Evolutionary conservation across 1,139 yeast species (phyloP).

Genomic region (Debaryomycetaceae sp.): DNA sequence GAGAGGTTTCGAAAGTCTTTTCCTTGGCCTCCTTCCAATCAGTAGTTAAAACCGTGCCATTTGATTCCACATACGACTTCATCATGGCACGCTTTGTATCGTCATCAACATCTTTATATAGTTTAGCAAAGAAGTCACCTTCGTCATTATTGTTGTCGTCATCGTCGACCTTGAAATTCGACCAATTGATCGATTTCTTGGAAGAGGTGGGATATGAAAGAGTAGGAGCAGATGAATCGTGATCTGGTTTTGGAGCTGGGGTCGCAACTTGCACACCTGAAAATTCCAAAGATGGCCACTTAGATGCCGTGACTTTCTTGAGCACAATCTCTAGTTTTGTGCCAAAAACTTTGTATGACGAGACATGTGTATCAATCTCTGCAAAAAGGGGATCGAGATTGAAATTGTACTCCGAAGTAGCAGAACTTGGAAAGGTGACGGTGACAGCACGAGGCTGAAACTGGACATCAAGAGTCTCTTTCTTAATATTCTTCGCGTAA

Average conservation of each 20-base stretch:
- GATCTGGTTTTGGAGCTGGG: slow-evolving; percentile 6
- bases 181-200: slow-evolving; percentile 66
- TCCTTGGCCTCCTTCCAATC: slow-evolving; percentile 88
- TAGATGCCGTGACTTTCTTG: slow-evolving; percentile 27
- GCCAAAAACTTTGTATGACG: slow-evolving; percentile 53
- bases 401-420: slow-evolving; percentile 47
- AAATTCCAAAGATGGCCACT: slow-evolving; percentile 47
- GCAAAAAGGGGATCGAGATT: slow-evolving; percentile 49
- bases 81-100: slow-evolving; percentile 93
- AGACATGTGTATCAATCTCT: slow-evolving; percentile 44
- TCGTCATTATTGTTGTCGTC: slow-evolving; percentile 46
- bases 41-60: slow-evolving; percentile 91
- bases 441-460: slow-evolving; percentile 30
- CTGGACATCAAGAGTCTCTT: slow-evolving; percentile 36
- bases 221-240: slow-evolving; percentile 7
- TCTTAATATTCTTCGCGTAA: slow-evolving; percentile 60
- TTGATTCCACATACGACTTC: slow-evolving; percentile 92
- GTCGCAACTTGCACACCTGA: slow-evolving; percentile 7
- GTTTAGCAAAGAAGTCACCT: slow-evolving; percentile 67
- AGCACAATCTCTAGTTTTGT: slow-evolving; percentile 73
- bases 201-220: slow-evolving; percentile 61
- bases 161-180: slow-evolving; percentile 53
- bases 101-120: slow-evolving; percentile 80
- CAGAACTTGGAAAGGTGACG: slow-evolving; percentile 45
- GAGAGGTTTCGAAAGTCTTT: slow-evolving; percentile 63